These are phyloP conservation scores for Polyplosphaeria fusca DNA, from an alignment of 495 filamentous ascomycete genomes.

Conservation along the genomic window DNA sequence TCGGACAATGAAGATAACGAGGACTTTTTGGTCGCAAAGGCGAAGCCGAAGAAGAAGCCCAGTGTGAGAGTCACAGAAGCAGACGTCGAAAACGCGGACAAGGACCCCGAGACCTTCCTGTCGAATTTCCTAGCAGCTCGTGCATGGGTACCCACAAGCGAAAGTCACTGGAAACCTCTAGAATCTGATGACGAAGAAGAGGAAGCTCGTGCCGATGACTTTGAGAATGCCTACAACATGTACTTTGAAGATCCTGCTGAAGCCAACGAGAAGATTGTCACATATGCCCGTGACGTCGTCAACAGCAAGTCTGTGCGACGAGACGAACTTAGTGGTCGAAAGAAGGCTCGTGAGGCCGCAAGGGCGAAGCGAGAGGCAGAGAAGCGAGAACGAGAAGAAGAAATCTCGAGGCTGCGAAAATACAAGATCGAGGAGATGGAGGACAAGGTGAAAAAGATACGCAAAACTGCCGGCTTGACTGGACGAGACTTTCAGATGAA, in stretches of 20 bases:
- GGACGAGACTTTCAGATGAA: conserved; percentile 66
- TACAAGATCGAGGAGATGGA: conserved; percentile 86
- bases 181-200: conserved; percentile 91
- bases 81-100: conserved; percentile 74
- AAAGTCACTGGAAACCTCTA: conserved; percentile 64
- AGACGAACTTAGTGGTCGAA: conserved; percentile 71
- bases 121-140: conserved; percentile 84
- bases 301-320: conserved; percentile 76
- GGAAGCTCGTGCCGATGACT: conserved; percentile 74
- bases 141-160: conserved; percentile 73
- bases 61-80: conserved; percentile 50
- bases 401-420: conserved; percentile 77
- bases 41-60: conserved; percentile 24
- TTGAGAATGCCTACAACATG: conserved; percentile 93
- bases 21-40: conserved; percentile 58
- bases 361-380: conserved; percentile 72
- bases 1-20: conserved; percentile 58
- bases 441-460: conserved; percentile 75
- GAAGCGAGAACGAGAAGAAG: conserved; percentile 70
- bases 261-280: conserved; percentile 76
- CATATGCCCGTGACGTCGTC: conserved; percentile 81
- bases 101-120: conserved; percentile 84
- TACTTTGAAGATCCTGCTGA: conserved; percentile 88
- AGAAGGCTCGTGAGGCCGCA: conserved; percentile 72
- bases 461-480: conserved; percentile 76